Evolutionary conservation across 257 asterid species (phyloP), one percentile per base, ranked within the genome.

Genomic region (Capsicum rhomboideum): DNA sequence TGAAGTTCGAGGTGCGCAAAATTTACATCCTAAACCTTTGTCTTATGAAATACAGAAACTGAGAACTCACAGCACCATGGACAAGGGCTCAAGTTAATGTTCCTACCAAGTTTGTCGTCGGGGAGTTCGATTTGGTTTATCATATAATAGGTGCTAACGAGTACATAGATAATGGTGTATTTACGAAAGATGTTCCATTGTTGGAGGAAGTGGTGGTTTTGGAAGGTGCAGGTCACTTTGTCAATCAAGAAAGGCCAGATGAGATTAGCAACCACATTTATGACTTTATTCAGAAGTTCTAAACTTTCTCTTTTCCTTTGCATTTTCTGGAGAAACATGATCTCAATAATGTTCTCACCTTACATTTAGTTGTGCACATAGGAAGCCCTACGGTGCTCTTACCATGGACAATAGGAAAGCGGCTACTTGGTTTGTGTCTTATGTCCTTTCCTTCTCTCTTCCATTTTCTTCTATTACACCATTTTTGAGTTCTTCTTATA

Each of bases 41-140:
- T 6, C 28, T 6, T 17, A 20, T 26, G 21, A 42, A 75, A 49
- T 72, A 56, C 83, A 86, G 88, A 59, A 82, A 59, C 44, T 77
- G 82, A 86, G 82, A 86, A 78, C 63, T 75, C 46, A 52, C 46
- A 63, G 86, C 84, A 10, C 84, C 88, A 0, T 82, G 88, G 85
- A 34, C 66, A 8, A 83, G 84, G 12, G 81, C 88, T 4, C 80
- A 86, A 78, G 84, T 86, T 20, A 83, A 79, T 37, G 86, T 79
- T 21, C 82, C 86, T 6, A 66, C 85, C 54, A 79, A 86, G 69
- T 69, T 68, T 55, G 56, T 56, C 64, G 20, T 56, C 28, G 3
- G 13, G 64, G 13, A 56, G 20, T 56, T 56, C 64, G 1, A 56
- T 10, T 9, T 56, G 26, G 20, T 56, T 56, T 56, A 56, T 56